Evolutionary conservation across 1,284 basidiomycete species (phyloP), one percentile per base, ranked within the genome.

Genomic region (Tilletia walkeri): DNA sequence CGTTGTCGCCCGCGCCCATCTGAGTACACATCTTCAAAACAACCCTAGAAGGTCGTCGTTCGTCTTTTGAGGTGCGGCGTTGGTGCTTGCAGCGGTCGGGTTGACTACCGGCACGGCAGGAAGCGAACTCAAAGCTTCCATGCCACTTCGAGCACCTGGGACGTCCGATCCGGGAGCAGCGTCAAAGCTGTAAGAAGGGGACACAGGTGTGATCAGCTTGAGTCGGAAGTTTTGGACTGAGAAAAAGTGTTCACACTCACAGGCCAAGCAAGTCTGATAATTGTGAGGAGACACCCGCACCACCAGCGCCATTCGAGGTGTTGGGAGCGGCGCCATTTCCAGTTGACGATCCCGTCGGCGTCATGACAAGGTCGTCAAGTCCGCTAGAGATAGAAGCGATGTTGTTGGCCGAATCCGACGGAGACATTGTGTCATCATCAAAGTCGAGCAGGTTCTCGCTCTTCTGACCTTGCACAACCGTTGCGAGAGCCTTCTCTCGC

Each of bases 401-500:
- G n/a, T 36, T 34, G 49, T 39, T 34, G n/a, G 14, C 12, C 45
- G 65, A 39, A 18, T 50, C 59, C 9, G 56, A 24, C 9, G 18
- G 16, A 10, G 16, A 36, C 12, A 61, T 24, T 34, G 24, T 76
- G 65, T 83, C 82, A 59, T 81, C 82, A 50, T 79, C 80, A 67
- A 83, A 78, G 69, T 82, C 82, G 56, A 83, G 73, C 68, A 82
- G 71, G 20, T 82, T 81, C 69, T 83, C 81, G 34, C 77, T 76
- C 63, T 79, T 80, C 63, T 78, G 76, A 41, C 81, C 81, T 68
- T 81, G 80, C 2, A 82, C 80, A 12, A 82, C 83, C 90, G 93
- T 83, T 9, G 79, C 81, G 16, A 83, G 74, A 16, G 81, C 82
- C 59, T 78, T 79, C 24, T 80, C 75, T 1, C 80, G 72, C 24